Base-by-base conservation (phyloP, 2,329 filamentous ascomycete genomes). In the Xylogone sp. region DNA sequence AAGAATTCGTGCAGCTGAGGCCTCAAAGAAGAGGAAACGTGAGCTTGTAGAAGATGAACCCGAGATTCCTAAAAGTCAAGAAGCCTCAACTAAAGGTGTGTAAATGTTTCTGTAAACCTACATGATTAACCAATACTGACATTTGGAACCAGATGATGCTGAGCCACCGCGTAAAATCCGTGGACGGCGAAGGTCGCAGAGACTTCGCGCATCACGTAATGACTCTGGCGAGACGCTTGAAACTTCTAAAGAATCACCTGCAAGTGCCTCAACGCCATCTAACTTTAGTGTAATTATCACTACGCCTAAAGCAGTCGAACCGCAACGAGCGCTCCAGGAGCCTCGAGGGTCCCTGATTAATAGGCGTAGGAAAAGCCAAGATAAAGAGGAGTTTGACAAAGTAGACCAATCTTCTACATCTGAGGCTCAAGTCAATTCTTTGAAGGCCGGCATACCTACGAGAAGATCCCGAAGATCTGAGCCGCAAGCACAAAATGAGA, bases 41-140 rank as follows among this genome's bases (percentile, higher is more conserved):
- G 48, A 51, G 13, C 39, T 42, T 18, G n/a, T 29, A 12, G 49
- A 53, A 22, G 46, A 56, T 43, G 20, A 24, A 3, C 49, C 44
- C 29, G 56, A 59, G 19, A 56, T 62, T 27, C 55, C 57, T 46
- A 57, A 59, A 46, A 62, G 56, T 44, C 61, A 62, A 46, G 56
- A 59, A 20, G 43, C 24, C 20, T 43, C 34, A 12, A 29, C 39
- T 51, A 31, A 52, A 24, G 48, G 46, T 54, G 51, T 56, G 24
- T 42, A 51, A 59, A 48, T 43, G 13, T 8, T 49, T 20, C 5
- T 45, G 22, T 19, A 10, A 6, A 7, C n/a, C 16, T 21, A 27
- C 12, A 20, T 45, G 9, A 45, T 20, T 8, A 21, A 45, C n/a
- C 21, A 24, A 21, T 21, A 45, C 43, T 52, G 19, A 51, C 24